These are phyloP conservation scores for Saccharomycopsis hybrid DNA, from an alignment of 1,139 yeast species.

Conservation along the genomic window DNA sequence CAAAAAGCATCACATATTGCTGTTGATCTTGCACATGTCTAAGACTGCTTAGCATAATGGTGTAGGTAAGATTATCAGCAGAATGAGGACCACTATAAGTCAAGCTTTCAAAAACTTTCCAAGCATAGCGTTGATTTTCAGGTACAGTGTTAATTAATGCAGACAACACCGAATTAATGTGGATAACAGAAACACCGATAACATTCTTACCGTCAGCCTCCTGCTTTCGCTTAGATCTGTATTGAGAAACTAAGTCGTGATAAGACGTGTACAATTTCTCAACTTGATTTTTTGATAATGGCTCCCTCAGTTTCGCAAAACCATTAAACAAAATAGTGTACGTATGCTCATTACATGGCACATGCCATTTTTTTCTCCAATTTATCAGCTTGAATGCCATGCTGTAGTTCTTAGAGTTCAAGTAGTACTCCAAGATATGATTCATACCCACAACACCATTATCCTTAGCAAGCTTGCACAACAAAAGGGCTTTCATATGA, in stretches of 20 bases:
- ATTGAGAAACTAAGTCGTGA: background rate
- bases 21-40: background rate
- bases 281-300: slow-evolving; percentile 18
- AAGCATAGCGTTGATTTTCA: slow-evolving; percentile 27
- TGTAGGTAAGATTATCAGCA: slow-evolving; percentile 10
- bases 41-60: slow-evolving; percentile 12
- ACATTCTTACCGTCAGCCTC: background rate
- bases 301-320: slow-evolving; percentile 34
- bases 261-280: slow-evolving; percentile 8
- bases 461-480: slow-evolving; percentile 43
- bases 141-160: slow-evolving; percentile 27
- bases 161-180: slow-evolving; percentile 31
- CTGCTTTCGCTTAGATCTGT: background rate
- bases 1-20: background rate
- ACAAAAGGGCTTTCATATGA: slow-evolving; percentile 44
- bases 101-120: slow-evolving; percentile 27
- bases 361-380: slow-evolving; percentile 55
- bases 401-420: slow-evolving; percentile 35
- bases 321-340: slow-evolving; percentile 54
- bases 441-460: slow-evolving; percentile 60
- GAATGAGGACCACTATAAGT: slow-evolving; percentile 20
- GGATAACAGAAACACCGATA: slow-evolving; percentile 23
- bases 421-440: slow-evolving; percentile 43
- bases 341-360: slow-evolving; percentile 47
- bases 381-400: slow-evolving; percentile 45